Conservation (phyloP, 2,329 filamentous ascomycete species). For the Domatiomyces catenatus region DNA sequence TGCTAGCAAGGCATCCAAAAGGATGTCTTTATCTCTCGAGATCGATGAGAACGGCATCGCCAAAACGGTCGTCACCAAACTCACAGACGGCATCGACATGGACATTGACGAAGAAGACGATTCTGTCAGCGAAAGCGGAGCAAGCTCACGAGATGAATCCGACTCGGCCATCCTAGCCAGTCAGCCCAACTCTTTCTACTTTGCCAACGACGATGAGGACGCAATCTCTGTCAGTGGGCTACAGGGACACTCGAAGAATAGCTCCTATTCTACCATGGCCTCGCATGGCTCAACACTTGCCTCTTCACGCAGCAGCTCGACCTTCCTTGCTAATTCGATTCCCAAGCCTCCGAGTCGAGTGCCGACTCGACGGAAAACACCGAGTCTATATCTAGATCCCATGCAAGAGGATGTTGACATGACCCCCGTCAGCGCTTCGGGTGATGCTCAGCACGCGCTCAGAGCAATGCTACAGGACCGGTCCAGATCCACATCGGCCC, state of each 20-base stretch:
- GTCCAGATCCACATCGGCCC: slow-evolving; percentile 19
- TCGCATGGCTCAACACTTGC: slow-evolving; percentile 27
- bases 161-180: slow-evolving; percentile 25
- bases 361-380: not conserved
- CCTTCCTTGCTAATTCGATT: not conserved
- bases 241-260: slow-evolving; percentile 30
- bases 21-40: slow-evolving; percentile 30
- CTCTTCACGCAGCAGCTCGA: slow-evolving; percentile 27
- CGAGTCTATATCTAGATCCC: not conserved
- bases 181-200: slow-evolving; percentile 26
- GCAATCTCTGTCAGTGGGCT: slow-evolving; percentile 7
- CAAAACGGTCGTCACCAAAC: slow-evolving; percentile 25
- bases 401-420: slow-evolving; percentile 14
- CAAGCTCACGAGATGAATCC: slow-evolving; percentile 26
- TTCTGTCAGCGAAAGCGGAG: slow-evolving; percentile 30
- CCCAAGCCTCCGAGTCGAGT: not conserved
- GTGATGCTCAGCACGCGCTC: slow-evolving; percentile 33
- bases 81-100: slow-evolving; percentile 20
- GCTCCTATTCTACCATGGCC: slow-evolving; percentile 26
- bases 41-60: slow-evolving; percentile 35
- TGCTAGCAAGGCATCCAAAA: slow-evolving; percentile 8
- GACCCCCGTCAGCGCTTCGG: slow-evolving; percentile 20
- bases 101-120: slow-evolving; percentile 30
- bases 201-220: slow-evolving; percentile 22
- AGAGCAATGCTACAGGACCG: slow-evolving; percentile 29